A percentile compares a stretch with the other conserved stretches of the same genome.
Evolutionary conservation across 345 rosid genomes (phyloP).

Genomic region (Streptanthus diversifolius): DNA sequence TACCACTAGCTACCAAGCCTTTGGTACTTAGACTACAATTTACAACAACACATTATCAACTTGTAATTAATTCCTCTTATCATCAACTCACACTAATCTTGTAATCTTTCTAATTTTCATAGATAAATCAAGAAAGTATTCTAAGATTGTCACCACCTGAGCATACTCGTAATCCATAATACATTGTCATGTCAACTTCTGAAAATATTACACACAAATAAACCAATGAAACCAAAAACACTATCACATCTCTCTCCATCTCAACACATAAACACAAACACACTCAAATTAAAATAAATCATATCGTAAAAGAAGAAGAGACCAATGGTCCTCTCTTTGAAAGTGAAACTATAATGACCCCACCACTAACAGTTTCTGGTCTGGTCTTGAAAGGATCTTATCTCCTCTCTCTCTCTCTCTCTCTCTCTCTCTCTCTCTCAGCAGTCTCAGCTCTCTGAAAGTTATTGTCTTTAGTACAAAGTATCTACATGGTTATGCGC

Average conservation of each 20-base stretch:
- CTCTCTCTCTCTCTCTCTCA: no score
- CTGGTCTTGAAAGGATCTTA: conserved; percentile 28
- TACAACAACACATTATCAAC: not conserved
- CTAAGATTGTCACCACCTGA: not conserved
- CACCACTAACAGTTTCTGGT: conserved; percentile 16
- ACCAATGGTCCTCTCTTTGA: conserved; percentile 17
- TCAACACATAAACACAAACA: conserved; percentile 27
- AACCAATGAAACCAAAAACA: conserved; percentile 24
- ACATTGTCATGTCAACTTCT: conserved; percentile 24
- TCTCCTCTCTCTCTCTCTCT: conserved; percentile 18
- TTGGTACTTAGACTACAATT: not conserved
- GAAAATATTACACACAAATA: conserved; percentile 20
- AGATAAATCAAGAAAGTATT: not conserved
- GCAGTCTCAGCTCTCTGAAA: conserved; percentile 14
- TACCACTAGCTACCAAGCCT: no score
- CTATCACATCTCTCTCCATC: conserved; percentile 20
- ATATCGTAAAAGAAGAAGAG: conserved; percentile 27
- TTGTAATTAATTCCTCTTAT: not conserved
- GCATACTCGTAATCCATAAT: conserved; percentile 3
- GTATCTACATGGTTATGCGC: conserved; percentile 31
- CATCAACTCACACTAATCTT: not conserved
- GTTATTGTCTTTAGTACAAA: conserved; percentile 28
- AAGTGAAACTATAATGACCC: conserved; percentile 29
- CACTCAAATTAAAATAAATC: conserved; percentile 7
- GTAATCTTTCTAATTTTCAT: not conserved